phyloP scores from a whole-genome alignment of 306 rosid species.

The Prunus kanzakura region DNA sequence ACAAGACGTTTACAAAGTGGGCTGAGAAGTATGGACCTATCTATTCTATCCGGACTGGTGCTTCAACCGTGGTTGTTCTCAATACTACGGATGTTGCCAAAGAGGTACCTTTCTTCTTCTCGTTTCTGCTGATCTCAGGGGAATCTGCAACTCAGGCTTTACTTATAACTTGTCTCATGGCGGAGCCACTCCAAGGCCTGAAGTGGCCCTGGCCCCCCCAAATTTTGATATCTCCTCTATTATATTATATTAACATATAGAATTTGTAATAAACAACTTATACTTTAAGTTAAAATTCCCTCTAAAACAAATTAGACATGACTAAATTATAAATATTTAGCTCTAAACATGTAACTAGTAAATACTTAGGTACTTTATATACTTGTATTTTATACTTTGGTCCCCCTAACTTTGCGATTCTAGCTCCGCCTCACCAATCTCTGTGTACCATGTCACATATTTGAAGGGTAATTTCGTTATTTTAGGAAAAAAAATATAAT shows the following conservation, averaged over 20 bases:
- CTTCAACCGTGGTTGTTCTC: conserved; percentile 81
- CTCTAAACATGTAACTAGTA: too few species aligned
- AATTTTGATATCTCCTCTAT: too few species aligned
- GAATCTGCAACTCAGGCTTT: neutral
- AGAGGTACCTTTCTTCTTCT: conserved; percentile 45
- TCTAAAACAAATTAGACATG: too few species aligned
- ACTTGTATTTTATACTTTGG: too few species aligned
- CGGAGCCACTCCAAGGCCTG: too few species aligned
- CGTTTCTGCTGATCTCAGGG: neutral
- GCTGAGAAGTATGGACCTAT: conserved; percentile 70
- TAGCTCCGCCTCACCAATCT: neutral
- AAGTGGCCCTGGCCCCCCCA: too few species aligned
- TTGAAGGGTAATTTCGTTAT: neutral
- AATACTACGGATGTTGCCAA: conserved; percentile 63
- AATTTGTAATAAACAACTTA: too few species aligned
- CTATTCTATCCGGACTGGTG: conserved; percentile 74
- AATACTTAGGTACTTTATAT: too few species aligned
- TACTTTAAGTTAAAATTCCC: too few species aligned
- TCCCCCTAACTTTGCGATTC: too few species aligned
- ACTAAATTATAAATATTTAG: too few species aligned
- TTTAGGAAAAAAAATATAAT: neutral
- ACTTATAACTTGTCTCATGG: neutral
- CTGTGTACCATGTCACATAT: neutral
- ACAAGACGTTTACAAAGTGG: conserved; percentile 75
- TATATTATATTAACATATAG: too few species aligned